A percentile compares a stretch with the other conserved stretches of the same genome.
These are phyloP conservation scores for Xylaria telfairii DNA, from an alignment of 495 filamentous ascomycete species.

Conservation along the genomic window DNA sequence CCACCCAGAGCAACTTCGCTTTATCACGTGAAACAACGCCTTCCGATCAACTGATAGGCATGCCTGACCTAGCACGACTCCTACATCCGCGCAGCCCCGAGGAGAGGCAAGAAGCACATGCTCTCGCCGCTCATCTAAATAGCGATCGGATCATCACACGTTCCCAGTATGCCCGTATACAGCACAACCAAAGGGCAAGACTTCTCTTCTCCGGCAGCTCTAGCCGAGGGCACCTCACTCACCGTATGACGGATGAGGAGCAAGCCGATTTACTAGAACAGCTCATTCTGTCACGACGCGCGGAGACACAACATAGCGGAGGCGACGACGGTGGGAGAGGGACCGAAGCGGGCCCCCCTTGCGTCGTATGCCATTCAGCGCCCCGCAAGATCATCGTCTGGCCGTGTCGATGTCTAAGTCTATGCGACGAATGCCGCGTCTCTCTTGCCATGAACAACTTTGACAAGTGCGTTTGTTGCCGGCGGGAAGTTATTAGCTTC, in stretches of 20 bases:
- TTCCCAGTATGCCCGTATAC: constrained; percentile 69
- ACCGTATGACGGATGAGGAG: constrained; percentile 65
- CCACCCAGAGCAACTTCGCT: constrained; percentile 60
- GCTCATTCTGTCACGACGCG: constrained; percentile 72
- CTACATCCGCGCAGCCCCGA: constrained; percentile 81
- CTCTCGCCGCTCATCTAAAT: constrained; percentile 80
- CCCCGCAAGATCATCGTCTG: constrained; percentile 91
- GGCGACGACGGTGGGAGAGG: constrained; percentile 2
- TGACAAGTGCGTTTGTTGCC: constrained; percentile 91
- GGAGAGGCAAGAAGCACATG: constrained; percentile 77
- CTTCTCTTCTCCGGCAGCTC: constrained; percentile 63
- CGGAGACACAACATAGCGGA: constrained; percentile 27
- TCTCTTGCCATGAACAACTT: constrained; percentile 97
- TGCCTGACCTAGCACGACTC: constrained; percentile 75
- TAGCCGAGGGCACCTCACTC: constrained; percentile 39
- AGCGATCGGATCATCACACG: constrained; percentile 78
- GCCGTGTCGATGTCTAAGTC: constrained; percentile 92
- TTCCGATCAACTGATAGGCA: constrained; percentile 68
- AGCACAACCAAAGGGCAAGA: constrained; percentile 68
- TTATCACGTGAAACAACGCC: constrained; percentile 64
- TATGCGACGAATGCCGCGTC: constrained; percentile 94
- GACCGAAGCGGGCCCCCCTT: constrained; percentile 77
- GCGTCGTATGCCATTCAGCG: constrained; percentile 90
- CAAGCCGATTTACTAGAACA: constrained; percentile 82
- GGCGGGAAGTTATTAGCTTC: constrained; percentile 84